Base-by-base conservation (phyloP, 2,329 filamentous ascomycete species). In the Furcasterigmium sp. region DNA sequence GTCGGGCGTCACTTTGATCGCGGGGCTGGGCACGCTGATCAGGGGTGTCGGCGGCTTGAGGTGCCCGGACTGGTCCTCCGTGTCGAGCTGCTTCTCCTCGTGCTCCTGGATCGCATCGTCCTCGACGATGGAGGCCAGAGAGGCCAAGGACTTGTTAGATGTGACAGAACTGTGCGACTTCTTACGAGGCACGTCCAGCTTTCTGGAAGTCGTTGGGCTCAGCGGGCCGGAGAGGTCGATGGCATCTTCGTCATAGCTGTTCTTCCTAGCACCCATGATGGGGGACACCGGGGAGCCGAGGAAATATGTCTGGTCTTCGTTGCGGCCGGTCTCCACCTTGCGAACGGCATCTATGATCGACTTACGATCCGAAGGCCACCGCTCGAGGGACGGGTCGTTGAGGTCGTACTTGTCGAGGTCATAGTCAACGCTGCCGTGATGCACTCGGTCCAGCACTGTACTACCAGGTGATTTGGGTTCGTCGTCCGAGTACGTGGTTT, bases 351-450 rank as follows among this genome's bases (percentile, higher is more conserved):
- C 62, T 11, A 75, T 55, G 39, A 76, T 71, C 6, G 67, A 68
- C 1, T 61, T 57, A 14, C 63, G 61, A 40, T 67, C 66, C 1
- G 65, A 72, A 3, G 73, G 73, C 48, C 76, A 75, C 15, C 54
- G 59, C 47, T 75, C 73, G 8, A 76, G 55, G 0, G 66, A 72
- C 2, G 73, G 72, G 39, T 76, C 73, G 37, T 68, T 62, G 3
- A 68, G 46, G 38, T 75, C 72, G 20, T 63, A 52, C 4, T 55
- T 47, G 34, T 59, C 54, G 6, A 52, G 44, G 18, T 55, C 55
- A 26, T 51, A 43, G 4, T 46, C 49, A 13, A 51, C 49, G 8
- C 30, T 50, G 32, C 49, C 47, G 5, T 45, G 38, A 15, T 45
- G 42, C 7, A 42, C 39, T 14, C 23, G 14, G n/a, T 45, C 26